Evolutionary conservation across 1,139 yeast genomes (phyloP).

Genomic region (Kurtzmaniella quercitrusa): DNA sequence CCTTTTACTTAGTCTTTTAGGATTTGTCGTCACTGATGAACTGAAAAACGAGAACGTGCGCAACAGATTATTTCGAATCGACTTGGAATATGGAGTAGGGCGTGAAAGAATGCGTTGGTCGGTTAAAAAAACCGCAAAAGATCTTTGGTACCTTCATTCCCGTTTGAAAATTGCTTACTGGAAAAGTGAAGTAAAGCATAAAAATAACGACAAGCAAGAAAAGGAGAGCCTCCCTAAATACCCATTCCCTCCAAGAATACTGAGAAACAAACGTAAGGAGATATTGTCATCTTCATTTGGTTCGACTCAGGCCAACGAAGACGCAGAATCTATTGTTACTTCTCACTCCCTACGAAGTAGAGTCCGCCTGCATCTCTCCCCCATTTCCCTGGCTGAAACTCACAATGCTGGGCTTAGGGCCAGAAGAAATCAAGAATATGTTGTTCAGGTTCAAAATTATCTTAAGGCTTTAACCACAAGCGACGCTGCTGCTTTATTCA

Average conservation of each 20-base stretch:
- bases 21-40: constrained; percentile 57
- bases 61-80: constrained; percentile 58
- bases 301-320: neutral
- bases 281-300: neutral
- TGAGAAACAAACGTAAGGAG: neutral
- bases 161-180: constrained; percentile 52
- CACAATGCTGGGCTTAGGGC: constrained; percentile 11
- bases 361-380: constrained; percentile 10
- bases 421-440: constrained; percentile 34
- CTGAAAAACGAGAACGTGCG: constrained; percentile 39
- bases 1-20: constrained; percentile 66
- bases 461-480: constrained; percentile 53
- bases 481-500: constrained; percentile 48
- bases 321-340: constrained; percentile 2
- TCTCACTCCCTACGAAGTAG: constrained; percentile 2
- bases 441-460: constrained; percentile 53
- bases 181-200: constrained; percentile 31
- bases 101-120: constrained; percentile 77
- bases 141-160: constrained; percentile 65
- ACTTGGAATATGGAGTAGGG: constrained; percentile 88
- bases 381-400: neutral
- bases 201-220: constrained; percentile 13
- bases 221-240: constrained; percentile 23
- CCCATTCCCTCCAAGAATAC: constrained; percentile 25
- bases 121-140: constrained; percentile 68